Percentiles rank a stretch among this genome's conserved stretches.
Evolutionary conservation across 257 asterid species (phyloP).

Genomic region (Gynochthodes officinalis): DNA sequence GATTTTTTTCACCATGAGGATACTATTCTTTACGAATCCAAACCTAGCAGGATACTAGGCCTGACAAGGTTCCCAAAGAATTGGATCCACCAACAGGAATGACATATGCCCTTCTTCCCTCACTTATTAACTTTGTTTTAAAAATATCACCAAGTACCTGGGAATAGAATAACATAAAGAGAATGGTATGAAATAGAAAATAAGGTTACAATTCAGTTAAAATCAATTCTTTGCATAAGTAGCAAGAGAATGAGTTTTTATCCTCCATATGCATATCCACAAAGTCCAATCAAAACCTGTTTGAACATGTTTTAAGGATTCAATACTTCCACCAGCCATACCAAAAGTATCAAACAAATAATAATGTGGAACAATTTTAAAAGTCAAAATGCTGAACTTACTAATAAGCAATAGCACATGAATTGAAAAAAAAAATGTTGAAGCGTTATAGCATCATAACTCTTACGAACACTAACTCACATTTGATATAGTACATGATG

Average conservation of each 20-base stretch:
- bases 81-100: constrained; percentile 98
- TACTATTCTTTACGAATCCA: not conserved
- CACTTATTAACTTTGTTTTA: constrained; percentile 70
- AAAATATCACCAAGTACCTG: constrained; percentile 78
- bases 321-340: not conserved
- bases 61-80: constrained; percentile 94
- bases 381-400: not conserved
- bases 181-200: not conserved
- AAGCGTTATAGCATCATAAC: not conserved
- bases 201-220: not conserved
- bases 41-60: constrained; percentile 1
- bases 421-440: not conserved
- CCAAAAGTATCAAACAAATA: not conserved
- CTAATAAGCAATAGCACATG: not conserved
- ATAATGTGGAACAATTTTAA: not conserved
- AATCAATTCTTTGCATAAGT: constrained; percentile 6
- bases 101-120: constrained; percentile 92
- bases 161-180: constrained; percentile 17
- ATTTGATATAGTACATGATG: not conserved
- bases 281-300: not conserved
- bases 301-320: not conserved
- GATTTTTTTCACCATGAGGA: too few relatives aligned
- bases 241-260: not conserved
- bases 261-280: not conserved
- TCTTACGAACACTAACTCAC: not conserved